Evolutionary conservation across 2,329 filamentous ascomycete genomes (phyloP).

Genomic region (Westerdykella sp.): DNA sequence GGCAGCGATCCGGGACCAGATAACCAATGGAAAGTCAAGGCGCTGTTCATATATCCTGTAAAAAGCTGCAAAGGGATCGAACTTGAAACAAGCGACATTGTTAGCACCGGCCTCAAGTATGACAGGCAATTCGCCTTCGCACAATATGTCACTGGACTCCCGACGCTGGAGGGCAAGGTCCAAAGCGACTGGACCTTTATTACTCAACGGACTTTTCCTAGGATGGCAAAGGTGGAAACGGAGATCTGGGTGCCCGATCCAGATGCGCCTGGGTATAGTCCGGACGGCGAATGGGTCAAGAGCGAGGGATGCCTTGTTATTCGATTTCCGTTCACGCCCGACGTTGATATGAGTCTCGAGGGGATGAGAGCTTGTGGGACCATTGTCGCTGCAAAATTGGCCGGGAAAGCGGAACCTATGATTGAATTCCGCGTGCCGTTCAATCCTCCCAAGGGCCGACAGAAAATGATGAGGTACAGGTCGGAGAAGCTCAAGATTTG

Average conservation of each 20-base stretch:
- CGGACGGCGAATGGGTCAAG: conserved; percentile 45
- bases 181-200: conserved; percentile 59
- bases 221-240: conserved; percentile 61
- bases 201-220: conserved; percentile 63
- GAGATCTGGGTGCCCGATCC: conserved; percentile 66
- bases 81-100: conserved; percentile 56
- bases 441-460: conserved; percentile 53
- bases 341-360: conserved; percentile 27
- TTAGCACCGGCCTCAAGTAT: conserved; percentile 64
- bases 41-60: conserved; percentile 73
- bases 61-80: conserved; percentile 78
- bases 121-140: conserved; percentile 82
- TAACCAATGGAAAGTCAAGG: conserved; percentile 50
- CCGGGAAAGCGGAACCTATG: conserved; percentile 49
- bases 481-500: conserved; percentile 60
- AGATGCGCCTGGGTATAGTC: conserved; percentile 46
- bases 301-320: conserved; percentile 59
- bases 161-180: conserved; percentile 40
- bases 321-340: conserved; percentile 53
- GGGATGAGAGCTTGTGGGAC: conserved; percentile 29
- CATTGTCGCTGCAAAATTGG: conserved; percentile 29
- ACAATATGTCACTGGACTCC: conserved; percentile 46
- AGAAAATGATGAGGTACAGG: conserved; percentile 53
- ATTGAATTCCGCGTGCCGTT: conserved; percentile 63
- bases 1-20: conserved; percentile 20